Percentiles rank a stretch among this genome's conserved stretches.
Conservation (phyloP, 2,329 filamentous ascomycete species). For the Byssochlamys sp. region DNA sequence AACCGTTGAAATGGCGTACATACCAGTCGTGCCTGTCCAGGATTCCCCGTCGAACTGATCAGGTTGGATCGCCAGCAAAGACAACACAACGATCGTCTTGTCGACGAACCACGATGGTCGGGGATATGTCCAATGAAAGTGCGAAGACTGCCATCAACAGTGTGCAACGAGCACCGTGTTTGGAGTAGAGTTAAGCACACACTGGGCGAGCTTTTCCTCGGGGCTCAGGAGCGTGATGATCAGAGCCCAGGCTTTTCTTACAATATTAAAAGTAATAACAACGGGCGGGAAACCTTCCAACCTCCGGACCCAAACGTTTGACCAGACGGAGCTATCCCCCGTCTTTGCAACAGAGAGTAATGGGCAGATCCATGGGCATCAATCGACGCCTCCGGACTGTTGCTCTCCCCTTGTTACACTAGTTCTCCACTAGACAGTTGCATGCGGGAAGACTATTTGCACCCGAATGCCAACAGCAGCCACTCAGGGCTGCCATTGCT, state of each 20-base stretch:
- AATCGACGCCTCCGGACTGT: background rate
- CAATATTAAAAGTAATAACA: background rate
- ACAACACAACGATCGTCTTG: background rate
- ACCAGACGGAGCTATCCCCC: background rate
- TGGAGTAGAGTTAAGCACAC: background rate
- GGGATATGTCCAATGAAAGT: background rate
- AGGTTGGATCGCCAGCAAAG: background rate
- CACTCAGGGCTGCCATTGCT: background rate
- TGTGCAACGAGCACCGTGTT: background rate
- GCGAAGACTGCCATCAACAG: background rate
- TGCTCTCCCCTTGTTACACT: background rate
- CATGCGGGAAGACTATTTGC: background rate
- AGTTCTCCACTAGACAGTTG: background rate
- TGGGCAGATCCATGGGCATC: background rate
- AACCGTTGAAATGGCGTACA: background rate
- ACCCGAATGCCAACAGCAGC: background rate
- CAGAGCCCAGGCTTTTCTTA: background rate
- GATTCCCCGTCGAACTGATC: background rate
- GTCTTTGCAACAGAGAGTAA: background rate
- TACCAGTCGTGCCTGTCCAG: background rate
- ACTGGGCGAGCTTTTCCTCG: background rate
- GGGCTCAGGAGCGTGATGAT: background rate
- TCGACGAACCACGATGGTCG: background rate
- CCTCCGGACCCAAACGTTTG: background rate
- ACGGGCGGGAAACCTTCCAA: background rate